These are phyloP conservation scores for Sporothrix protearum DNA, from an alignment of 2,329 filamentous ascomycete species.

Conservation along the genomic window DNA sequence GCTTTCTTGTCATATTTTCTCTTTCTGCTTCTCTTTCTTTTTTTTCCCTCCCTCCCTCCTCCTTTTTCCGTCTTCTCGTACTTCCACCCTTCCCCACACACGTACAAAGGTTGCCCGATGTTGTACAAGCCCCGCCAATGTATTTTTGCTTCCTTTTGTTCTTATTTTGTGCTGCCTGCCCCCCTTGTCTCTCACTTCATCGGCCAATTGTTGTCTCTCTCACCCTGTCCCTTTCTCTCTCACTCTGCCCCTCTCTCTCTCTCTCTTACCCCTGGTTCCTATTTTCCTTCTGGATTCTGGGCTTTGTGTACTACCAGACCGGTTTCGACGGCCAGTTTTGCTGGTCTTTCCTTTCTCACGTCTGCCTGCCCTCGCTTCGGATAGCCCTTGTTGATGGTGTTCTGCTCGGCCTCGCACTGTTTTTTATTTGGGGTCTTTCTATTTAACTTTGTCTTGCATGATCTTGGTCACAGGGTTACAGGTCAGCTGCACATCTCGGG, in stretches of 20 bases:
- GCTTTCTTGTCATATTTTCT: background rate
- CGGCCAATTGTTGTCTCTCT: background rate
- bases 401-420: background rate
- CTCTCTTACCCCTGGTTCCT: background rate
- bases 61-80: background rate
- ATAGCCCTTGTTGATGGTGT: background rate
- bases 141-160: background rate
- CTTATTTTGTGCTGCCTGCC: background rate
- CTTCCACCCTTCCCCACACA: background rate
- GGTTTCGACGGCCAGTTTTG: background rate
- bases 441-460: background rate
- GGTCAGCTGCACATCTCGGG: constrained; percentile 21
- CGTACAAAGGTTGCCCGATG: background rate
- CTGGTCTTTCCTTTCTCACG: background rate
- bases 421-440: background rate
- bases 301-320: background rate
- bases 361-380: background rate
- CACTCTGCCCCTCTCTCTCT: background rate
- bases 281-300: background rate
- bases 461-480: constrained; percentile 13
- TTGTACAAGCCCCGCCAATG: background rate
- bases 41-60: background rate
- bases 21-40: background rate
- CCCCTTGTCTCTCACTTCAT: background rate
- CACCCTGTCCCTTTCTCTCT: background rate